phyloP scores from a whole-genome alignment of 345 rosid species.

The Gossypium longicalyx region DNA sequence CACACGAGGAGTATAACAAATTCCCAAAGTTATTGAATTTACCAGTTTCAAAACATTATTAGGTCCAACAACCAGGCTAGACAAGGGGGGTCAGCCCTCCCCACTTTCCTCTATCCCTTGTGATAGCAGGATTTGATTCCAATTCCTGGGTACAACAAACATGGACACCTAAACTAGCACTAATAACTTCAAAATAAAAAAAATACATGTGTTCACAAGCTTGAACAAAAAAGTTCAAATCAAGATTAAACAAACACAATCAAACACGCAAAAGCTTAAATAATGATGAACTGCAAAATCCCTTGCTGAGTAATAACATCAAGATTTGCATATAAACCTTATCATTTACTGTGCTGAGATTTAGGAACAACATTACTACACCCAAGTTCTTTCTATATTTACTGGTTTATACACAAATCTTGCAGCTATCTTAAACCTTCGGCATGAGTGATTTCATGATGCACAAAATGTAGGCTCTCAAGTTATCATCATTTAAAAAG shows the following conservation, averaged over 20 bases:
- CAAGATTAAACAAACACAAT: background rate
- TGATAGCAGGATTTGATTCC: background rate
- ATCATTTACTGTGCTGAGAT: background rate
- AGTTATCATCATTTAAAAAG: background rate
- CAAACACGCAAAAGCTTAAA: background rate
- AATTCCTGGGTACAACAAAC: background rate
- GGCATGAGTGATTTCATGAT: background rate
- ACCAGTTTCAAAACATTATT: background rate
- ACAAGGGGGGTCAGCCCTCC: background rate
- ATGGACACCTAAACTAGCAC: background rate
- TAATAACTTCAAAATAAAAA: background rate
- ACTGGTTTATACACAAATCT: background rate
- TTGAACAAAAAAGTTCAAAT: background rate
- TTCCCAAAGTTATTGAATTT: too few relatives aligned
- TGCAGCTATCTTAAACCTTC: slow-evolving; percentile 1
- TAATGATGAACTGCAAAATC: background rate
- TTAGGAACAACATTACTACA: background rate
- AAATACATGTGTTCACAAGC: background rate
- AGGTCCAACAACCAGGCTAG: background rate
- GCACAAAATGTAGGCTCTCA: background rate
- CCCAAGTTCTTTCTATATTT: background rate
- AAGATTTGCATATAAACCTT: background rate
- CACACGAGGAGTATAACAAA: background rate
- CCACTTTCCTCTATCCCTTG: background rate
- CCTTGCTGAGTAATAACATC: background rate